Evolutionary conservation across 164 flowering plant genomes (phyloP), one percentile per base, ranked within the genome.

Genomic region (Santalum album): DNA sequence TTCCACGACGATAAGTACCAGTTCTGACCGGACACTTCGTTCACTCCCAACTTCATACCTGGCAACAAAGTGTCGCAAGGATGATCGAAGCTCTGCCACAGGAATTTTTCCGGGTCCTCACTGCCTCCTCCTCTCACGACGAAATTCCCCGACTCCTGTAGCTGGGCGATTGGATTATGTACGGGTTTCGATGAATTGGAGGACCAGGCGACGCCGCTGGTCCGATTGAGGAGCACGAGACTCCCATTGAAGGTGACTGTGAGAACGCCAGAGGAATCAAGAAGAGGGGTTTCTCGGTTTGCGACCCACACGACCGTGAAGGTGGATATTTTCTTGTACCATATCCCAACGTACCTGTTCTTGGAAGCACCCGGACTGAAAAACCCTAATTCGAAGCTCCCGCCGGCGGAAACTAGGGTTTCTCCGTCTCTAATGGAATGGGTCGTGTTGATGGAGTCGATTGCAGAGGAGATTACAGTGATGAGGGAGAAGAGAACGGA

Each of bases 101-200:
- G 21, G 10, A 42, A 3, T 6, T 4, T 17, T 1, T 36, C 12
- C 16, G n/a, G n/a, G 42, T 38, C 17, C 4, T 38, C 42, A 11
- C 17, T 0, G 14, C 14, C 17, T 15, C 21, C 45, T 1, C n/a
- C 45, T n/a, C 19, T 18, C 21, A 42, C 45, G 21, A 42, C 45
- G 7, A 42, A 21, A 12, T 42, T 42, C 11, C 45, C 45, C 15
- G 71, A 45, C 12, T 73, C 69, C 40, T 66, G 48, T 6, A 69
- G 60, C 56, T 58, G 61, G 0, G 58, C 69, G 14, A 46, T 29
- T 12, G 55, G 59, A 29, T 27, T 55, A 3, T 22, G 25, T 7
- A n/a, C 21, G 4, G 12, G 18, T 11, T 17, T 21, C 32, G 66
- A 38, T 0, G 42, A 38, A 38, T 38, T 10, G 16, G 42, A 9